Evolutionary conservation across 2,329 filamentous ascomycete species (phyloP).

Genomic region (Remersonia thermophila): DNA sequence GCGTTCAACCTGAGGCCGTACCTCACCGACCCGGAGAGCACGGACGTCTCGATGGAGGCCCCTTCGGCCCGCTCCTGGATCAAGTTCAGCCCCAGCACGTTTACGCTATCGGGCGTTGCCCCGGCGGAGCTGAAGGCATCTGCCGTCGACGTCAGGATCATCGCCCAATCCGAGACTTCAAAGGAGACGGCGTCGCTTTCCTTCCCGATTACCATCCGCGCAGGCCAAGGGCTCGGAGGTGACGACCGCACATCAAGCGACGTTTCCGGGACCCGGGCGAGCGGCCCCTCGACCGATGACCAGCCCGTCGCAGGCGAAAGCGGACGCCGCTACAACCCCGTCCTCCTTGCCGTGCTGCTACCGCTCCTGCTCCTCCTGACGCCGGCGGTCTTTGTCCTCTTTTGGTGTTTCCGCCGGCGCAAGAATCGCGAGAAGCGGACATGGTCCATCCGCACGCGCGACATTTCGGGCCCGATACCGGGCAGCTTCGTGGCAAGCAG

Average conservation of each 20-base stretch:
- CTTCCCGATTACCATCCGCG: constrained; percentile 26
- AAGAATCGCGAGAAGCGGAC: constrained; percentile 11
- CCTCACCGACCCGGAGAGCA: constrained; percentile 28
- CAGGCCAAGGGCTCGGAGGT: not conserved
- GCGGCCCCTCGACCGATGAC: not conserved
- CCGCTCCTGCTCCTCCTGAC: constrained; percentile 29
- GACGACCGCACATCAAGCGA: too few relatives aligned
- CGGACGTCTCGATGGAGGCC: constrained; percentile 25
- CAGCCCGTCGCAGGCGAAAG: constrained; percentile 14
- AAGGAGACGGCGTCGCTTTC: constrained; percentile 26
- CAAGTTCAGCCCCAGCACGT: constrained; percentile 21
- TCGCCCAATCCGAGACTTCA: constrained; percentile 23
- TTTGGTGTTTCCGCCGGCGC: constrained; percentile 20
- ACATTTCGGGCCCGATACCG: constrained; percentile 23
- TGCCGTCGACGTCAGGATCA: constrained; percentile 18
- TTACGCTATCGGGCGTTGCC: constrained; percentile 29
- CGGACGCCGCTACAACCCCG: constrained; percentile 14
- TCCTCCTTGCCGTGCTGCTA: constrained; percentile 33
- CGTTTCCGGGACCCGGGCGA: not conserved
- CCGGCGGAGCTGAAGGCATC: constrained; percentile 23
- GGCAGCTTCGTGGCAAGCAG: constrained; percentile 19
- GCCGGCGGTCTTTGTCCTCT: constrained; percentile 21
- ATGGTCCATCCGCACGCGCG: constrained; percentile 13
- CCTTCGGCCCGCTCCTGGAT: constrained; percentile 33
- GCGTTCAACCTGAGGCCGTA: constrained; percentile 31